Base-by-base conservation (phyloP, 1,139 yeast genomes). In the Saccharomyces pastorianus region DNA sequence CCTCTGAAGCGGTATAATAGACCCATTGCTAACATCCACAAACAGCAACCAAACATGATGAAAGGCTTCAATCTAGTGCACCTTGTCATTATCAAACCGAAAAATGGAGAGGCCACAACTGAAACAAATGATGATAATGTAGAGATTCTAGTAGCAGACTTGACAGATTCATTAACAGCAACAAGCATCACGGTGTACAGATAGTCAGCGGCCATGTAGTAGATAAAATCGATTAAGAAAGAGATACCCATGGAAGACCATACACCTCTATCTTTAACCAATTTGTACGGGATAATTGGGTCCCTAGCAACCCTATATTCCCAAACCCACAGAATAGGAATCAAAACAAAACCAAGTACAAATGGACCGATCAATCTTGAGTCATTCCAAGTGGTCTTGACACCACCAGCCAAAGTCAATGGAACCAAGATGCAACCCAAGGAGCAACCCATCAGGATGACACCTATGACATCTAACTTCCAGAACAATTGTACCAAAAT, bases 151-250 rank as follows among this genome's bases (percentile, higher is more conserved):
- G 84, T 79, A 17, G 89, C 88, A 7, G 87, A 80, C 57, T 73
- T 74, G 55, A 74, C 66, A 20, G 83, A 73, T 56, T 81, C 80
- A 61, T 80, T 74, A 68, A 83, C 78, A n/a, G 83, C 83, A 41
- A 82, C 88, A 51, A 78, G 63, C 56, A 84, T 71, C 29, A 83
- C 83, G 0, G 88, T 77, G 68, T 79, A 83, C 76, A 84, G 73
- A 66, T 72, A 84, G 61, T 81, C 86, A 63, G 83, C 84, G 58
- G 84, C 87, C 83, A 83, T 79, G 69, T 79, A 78, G 83, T 84
- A 83, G 49, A 80, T 70, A 63, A 81, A 76, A 68, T 82, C 75
- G 60, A 81, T 76, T 56, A 80, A 70, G 55, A 81, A 67, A 28
- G 80, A 86, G 59, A 84, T 76, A 49, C 69, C 59, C 47, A 77